phyloP scores from a whole-genome alignment of 345 rosid species.

The Eucalyptus urophylla region DNA sequence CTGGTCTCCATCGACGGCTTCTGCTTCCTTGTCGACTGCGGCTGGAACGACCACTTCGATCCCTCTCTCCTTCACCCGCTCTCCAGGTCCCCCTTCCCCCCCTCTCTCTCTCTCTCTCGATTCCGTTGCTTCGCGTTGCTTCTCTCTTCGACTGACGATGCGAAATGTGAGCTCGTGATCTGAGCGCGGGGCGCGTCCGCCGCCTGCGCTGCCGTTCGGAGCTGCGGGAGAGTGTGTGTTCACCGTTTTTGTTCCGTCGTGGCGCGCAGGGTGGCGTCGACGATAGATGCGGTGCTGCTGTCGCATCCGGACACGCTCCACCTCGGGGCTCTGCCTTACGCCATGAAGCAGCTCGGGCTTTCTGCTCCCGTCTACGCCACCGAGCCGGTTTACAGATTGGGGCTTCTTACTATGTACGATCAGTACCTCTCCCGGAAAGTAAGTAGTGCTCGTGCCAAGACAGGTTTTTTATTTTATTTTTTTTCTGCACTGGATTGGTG shows the following conservation, averaged over 20 bases:
- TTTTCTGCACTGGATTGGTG: not conserved
- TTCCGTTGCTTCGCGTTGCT: not conserved
- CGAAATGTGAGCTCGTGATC: not conserved
- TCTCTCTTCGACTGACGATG: not conserved
- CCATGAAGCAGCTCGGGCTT: slow-evolving; percentile 79
- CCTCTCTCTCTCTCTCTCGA: not conserved
- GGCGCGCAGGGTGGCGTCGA: slow-evolving; percentile 55
- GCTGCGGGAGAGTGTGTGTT: not conserved
- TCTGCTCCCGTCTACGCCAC: slow-evolving; percentile 81
- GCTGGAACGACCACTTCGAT: slow-evolving; percentile 97
- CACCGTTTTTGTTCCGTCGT: not conserved
- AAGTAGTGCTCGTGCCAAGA: not conserved
- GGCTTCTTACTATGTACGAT: slow-evolving; percentile 93
- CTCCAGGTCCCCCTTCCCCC: slow-evolving; percentile 39
- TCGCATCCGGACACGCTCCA: slow-evolving; percentile 89
- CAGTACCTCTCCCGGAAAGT: slow-evolving; percentile 89
- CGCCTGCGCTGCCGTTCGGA: not conserved
- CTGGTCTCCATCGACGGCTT: slow-evolving; percentile 84
- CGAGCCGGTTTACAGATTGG: slow-evolving; percentile 74
- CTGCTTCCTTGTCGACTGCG: slow-evolving; percentile 86
- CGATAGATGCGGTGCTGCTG: slow-evolving; percentile 74
- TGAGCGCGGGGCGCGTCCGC: not conserved
- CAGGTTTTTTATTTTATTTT: not conserved
- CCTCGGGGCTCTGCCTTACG: slow-evolving; percentile 91
- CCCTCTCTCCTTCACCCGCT: slow-evolving; percentile 83